Evolutionary conservation across 2,329 filamentous ascomycete species (phyloP).

Genomic region (Beauveria brongniartii): DNA sequence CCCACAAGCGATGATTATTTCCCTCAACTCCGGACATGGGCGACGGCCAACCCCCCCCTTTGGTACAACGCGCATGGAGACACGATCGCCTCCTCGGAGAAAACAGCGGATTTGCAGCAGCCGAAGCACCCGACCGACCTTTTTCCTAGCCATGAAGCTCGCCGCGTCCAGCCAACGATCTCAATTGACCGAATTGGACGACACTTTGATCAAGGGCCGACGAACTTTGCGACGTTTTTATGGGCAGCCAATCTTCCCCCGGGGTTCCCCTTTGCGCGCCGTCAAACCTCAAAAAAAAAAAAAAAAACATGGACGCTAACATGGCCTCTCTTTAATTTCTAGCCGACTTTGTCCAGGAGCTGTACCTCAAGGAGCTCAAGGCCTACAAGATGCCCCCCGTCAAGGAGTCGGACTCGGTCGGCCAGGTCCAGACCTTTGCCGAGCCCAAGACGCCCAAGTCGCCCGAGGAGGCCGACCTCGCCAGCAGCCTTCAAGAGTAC

Average conservation of each 20-base stretch:
- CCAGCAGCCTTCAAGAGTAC: slow-evolving; percentile 87
- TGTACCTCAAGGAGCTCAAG: slow-evolving; percentile 95
- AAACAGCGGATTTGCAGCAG: slow-evolving; percentile 4
- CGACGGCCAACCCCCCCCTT: background rate
- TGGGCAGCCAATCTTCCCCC: background rate
- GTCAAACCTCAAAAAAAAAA: too few relatives aligned
- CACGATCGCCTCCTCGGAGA: slow-evolving; percentile 4
- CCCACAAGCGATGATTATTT: background rate
- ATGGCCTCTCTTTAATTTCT: slow-evolving; percentile 12
- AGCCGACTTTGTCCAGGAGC: slow-evolving; percentile 97
- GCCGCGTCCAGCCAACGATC: background rate
- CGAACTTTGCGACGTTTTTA: background rate
- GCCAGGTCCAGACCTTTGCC: slow-evolving; percentile 82
- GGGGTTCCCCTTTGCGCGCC: too few relatives aligned
- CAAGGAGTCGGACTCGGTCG: slow-evolving; percentile 81
- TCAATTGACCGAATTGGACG: background rate
- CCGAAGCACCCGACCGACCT: background rate
- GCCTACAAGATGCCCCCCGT: slow-evolving; percentile 80
- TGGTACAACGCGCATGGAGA: background rate
- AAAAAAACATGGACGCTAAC: background rate
- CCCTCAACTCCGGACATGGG: background rate
- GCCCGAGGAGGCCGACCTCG: slow-evolving; percentile 90
- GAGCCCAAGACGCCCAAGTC: slow-evolving; percentile 74
- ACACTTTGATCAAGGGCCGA: background rate
- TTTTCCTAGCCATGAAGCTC: background rate